Conservation (phyloP, 805 yeast species). For the Cyberlindnera bimundalis region DNA sequence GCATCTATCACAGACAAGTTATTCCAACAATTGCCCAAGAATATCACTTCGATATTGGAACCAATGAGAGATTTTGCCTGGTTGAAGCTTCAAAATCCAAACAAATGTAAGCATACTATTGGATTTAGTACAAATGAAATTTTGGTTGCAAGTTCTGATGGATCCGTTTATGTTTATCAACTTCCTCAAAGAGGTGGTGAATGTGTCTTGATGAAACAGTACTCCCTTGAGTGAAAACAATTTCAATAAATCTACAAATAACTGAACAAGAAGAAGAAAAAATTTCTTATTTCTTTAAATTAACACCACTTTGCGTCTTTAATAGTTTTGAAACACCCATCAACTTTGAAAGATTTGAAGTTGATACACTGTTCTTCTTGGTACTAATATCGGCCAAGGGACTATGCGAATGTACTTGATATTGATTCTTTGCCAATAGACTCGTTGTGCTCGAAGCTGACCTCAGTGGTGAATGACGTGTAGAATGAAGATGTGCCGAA, state of each 20-base stretch:
- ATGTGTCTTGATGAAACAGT: slow-evolving; percentile 55
- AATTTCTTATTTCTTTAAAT: slow-evolving; percentile 2
- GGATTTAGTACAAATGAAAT: slow-evolving; percentile 23
- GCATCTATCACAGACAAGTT: slow-evolving; percentile 27
- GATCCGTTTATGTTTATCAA: slow-evolving; percentile 50
- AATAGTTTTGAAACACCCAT: slow-evolving; percentile 5
- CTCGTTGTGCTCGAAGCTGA: slow-evolving; percentile 4
- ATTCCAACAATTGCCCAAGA: slow-evolving; percentile 26
- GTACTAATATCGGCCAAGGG: background rate
- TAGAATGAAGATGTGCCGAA: background rate
- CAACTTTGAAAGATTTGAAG: slow-evolving; percentile 6
- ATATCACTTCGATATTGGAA: slow-evolving; percentile 50
- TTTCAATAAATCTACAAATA: too few relatives aligned
- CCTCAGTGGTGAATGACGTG: slow-evolving; percentile 3
- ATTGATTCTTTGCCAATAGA: background rate
- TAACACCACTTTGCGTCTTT: background rate
- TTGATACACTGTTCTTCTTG: background rate
- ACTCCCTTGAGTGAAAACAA: slow-evolving; percentile 29
- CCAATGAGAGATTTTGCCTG: slow-evolving; percentile 67
- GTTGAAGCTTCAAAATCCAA: slow-evolving; percentile 37
- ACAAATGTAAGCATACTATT: slow-evolving; percentile 5
- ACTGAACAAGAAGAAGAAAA: background rate
- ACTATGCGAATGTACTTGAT: slow-evolving; percentile 1
- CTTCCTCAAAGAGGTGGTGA: slow-evolving; percentile 66
- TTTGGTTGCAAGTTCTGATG: slow-evolving; percentile 35